Evolutionary conservation across 1,139 yeast genomes (phyloP).

Genomic region (Nakaseomyces bracarensis): DNA sequence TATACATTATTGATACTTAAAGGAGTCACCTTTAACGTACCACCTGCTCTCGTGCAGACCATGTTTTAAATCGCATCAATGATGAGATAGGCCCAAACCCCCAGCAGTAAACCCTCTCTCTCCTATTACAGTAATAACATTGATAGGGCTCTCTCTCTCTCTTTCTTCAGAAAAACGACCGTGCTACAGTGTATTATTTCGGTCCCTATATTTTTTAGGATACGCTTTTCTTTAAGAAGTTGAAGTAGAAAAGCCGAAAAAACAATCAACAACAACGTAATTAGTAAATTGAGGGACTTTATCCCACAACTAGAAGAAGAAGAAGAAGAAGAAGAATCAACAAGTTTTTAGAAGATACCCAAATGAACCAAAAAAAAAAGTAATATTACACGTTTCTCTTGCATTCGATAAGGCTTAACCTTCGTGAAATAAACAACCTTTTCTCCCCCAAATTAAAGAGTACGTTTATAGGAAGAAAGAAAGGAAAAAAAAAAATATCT

Average conservation of each 20-base stretch:
- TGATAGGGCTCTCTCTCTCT: no score
- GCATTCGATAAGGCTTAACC: background rate
- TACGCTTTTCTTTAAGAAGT: no score
- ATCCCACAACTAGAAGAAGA: no score
- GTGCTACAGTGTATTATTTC: no score
- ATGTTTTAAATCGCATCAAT: background rate
- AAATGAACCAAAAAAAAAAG: no score
- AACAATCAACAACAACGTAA: background rate
- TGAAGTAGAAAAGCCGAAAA: background rate
- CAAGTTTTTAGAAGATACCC: no score
- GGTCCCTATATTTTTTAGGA: no score
- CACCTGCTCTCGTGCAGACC: no score
- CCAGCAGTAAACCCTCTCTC: slow-evolving; percentile 5
- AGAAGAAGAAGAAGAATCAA: no score
- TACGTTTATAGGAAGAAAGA: background rate
- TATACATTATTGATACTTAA: no score
- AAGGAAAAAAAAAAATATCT: background rate
- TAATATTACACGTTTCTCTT: slow-evolving; percentile 4
- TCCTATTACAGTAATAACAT: slow-evolving; percentile 3
- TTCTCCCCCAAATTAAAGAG: slow-evolving; percentile 1
- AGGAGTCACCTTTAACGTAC: background rate
- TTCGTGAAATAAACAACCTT: background rate
- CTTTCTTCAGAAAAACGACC: no score
- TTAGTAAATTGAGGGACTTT: background rate
- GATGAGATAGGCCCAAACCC: no score